A percentile compares a stretch with the other conserved stretches of the same genome.
Conservation (phyloP, 1,284 basidiomycete species). For the Microbotryum lychnidis-dioicae region DNA sequence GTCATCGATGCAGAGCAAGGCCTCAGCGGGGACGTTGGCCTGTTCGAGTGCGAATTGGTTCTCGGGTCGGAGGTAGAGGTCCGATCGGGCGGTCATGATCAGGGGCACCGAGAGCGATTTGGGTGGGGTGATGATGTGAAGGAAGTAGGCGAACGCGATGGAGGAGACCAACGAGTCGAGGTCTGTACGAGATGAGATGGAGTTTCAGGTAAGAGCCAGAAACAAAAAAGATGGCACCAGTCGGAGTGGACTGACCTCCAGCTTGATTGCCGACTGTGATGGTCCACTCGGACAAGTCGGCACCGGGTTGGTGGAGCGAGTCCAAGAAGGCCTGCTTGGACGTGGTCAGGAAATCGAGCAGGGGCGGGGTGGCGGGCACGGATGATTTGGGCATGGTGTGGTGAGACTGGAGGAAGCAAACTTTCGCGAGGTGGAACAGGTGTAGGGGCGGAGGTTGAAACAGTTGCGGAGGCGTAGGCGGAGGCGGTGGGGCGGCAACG, state of each 20-base stretch:
- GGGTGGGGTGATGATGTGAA: slow-evolving; percentile 33
- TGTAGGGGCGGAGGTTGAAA: background rate
- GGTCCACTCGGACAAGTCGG: slow-evolving; percentile 53
- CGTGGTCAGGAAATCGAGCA: slow-evolving; percentile 39
- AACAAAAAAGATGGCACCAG: background rate
- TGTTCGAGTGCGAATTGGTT: slow-evolving; percentile 66
- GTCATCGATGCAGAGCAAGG: slow-evolving; percentile 49
- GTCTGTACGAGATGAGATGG: slow-evolving; percentile 49
- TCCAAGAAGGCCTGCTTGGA: slow-evolving; percentile 48
- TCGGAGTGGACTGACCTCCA: slow-evolving; percentile 56
- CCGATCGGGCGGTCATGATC: slow-evolving; percentile 58
- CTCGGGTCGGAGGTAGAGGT: slow-evolving; percentile 73
- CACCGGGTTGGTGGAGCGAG: too few species aligned
- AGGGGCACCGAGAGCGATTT: slow-evolving; percentile 49
- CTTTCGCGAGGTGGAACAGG: background rate
- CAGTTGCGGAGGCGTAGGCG: background rate
- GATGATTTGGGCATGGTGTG: background rate
- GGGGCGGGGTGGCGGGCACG: background rate
- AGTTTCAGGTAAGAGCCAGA: background rate
- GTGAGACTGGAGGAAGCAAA: background rate
- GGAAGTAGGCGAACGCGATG: slow-evolving; percentile 68
- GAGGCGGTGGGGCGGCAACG: background rate
- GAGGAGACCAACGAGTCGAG: slow-evolving; percentile 78
- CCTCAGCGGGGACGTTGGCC: slow-evolving; percentile 49
- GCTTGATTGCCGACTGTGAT: slow-evolving; percentile 87